phyloP scores from a whole-genome alignment of 768 basidiomycete genomes.

The Suillus weaverae region DNA sequence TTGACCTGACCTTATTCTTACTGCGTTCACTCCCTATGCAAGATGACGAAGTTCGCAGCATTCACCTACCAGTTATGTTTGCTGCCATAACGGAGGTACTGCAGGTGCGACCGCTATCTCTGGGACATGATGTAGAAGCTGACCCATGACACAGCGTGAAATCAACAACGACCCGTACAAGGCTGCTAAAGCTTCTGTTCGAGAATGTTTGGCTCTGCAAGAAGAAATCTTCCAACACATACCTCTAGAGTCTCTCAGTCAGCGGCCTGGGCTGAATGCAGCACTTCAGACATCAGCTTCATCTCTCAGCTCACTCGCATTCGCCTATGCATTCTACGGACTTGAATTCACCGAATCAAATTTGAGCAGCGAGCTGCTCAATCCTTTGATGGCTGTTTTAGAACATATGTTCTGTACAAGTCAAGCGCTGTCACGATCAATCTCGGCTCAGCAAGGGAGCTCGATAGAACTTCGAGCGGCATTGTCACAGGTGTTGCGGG shows the following conservation, averaged over 20 bases:
- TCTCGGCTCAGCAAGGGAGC: constrained; percentile 35
- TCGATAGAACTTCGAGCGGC: constrained; percentile 44
- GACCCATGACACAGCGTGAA: constrained; percentile 31
- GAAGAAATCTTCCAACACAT: constrained; percentile 55
- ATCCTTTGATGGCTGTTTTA: constrained; percentile 60
- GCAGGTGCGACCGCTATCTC: constrained; percentile 45
- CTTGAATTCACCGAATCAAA: constrained; percentile 34
- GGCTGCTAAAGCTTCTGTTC: constrained; percentile 36
- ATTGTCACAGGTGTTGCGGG: constrained; percentile 48
- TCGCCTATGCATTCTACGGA: constrained; percentile 65
- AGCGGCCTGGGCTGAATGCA: constrained; percentile 47
- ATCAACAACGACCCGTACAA: constrained; percentile 38
- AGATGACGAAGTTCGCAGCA: constrained; percentile 82
- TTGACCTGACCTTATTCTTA: constrained; percentile 70
- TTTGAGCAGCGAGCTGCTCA: constrained; percentile 25
- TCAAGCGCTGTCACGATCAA: constrained; percentile 41
- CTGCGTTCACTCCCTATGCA: constrained; percentile 70
- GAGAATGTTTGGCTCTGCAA: constrained; percentile 48
- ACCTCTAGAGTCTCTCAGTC: constrained; percentile 48
- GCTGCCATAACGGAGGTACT: constrained; percentile 64
- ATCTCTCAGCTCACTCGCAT: constrained; percentile 46
- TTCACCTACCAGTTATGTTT: constrained; percentile 83
- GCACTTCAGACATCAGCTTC: constrained; percentile 32
- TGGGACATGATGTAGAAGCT: background rate
- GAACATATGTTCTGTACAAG: constrained; percentile 53